Percentiles rank a stretch among this genome's conserved stretches.
Conservation (phyloP, 192 early-diverging fungal genomes). For the Backusella macrospora region DNA sequence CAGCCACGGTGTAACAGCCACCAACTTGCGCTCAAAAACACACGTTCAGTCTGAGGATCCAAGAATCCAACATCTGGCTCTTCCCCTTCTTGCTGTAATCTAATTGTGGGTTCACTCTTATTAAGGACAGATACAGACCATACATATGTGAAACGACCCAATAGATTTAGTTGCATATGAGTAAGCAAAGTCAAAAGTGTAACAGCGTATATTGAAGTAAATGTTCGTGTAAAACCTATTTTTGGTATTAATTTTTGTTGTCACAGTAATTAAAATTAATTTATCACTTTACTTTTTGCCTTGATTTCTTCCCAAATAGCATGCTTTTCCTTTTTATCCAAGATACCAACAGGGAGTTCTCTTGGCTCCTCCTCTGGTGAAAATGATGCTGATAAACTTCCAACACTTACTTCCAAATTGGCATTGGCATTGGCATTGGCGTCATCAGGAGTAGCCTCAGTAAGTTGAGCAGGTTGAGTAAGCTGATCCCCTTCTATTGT, state of each 20-base stretch:
- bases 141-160: slow-evolving; percentile 89
- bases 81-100: slow-evolving; percentile 38
- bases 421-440: neutral
- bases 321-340: slow-evolving; percentile 59
- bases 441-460: neutral
- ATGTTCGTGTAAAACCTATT: slow-evolving; percentile 81
- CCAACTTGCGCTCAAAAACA: slow-evolving; percentile 90
- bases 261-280: neutral
- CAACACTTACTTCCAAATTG: neutral
- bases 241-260: neutral
- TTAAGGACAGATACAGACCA: slow-evolving; percentile 68
- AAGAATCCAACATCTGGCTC: slow-evolving; percentile 41
- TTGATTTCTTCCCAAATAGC: slow-evolving; percentile 93
- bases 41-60: slow-evolving; percentile 67
- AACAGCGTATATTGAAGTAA: slow-evolving; percentile 84
- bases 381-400: slow-evolving; percentile 18
- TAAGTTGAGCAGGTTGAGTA: neutral
- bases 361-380: neutral
- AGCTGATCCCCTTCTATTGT: neutral
- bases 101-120: slow-evolving; percentile 51
- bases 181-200: slow-evolving; percentile 86
- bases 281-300: slow-evolving; percentile 60
- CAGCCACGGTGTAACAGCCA: slow-evolving; percentile 91
- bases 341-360: slow-evolving; percentile 11
- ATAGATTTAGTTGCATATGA: slow-evolving; percentile 85